phyloP scores from a whole-genome alignment of 768 basidiomycete species.

The Suillus variegatus region DNA sequence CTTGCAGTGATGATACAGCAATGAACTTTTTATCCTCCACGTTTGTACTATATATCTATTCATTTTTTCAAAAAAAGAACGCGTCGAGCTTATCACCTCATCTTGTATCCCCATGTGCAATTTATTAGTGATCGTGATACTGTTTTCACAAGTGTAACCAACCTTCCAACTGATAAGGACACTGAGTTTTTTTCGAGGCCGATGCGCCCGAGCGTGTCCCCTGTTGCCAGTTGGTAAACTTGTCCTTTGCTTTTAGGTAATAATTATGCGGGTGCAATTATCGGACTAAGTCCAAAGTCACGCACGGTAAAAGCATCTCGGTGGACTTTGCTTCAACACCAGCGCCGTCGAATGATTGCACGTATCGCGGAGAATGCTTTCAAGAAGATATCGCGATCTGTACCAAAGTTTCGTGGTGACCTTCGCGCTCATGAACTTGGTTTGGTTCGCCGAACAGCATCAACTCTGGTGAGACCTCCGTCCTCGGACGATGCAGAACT shows the following conservation, averaged over 20 bases:
- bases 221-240: not conserved
- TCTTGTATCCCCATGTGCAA: not conserved
- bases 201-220: not conserved
- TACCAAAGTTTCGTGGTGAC: conserved; percentile 46
- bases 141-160: conserved; percentile 1
- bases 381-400: conserved; percentile 32
- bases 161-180: not conserved
- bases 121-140: conserved; percentile 5
- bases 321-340: not conserved
- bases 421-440: conserved; percentile 33
- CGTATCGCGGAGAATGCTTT: conserved; percentile 42
- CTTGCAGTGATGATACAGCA: not conserved
- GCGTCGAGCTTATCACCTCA: not conserved
- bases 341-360: conserved; percentile 32
- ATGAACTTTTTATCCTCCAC: not conserved
- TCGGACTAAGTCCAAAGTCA: not conserved
- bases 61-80: not conserved
- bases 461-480: conserved; percentile 52
- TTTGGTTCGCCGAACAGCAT: conserved; percentile 28
- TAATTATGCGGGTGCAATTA: conserved; percentile 5
- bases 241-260: conserved; percentile 2
- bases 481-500: conserved; percentile 68
- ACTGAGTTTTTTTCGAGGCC: not conserved
- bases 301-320: not conserved
- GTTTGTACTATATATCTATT: not conserved